Percentiles rank a stretch among this genome's conserved stretches.
Evolutionary conservation across 345 rosid species (phyloP).

Genomic region (Rhodomyrtus tomentosa): DNA sequence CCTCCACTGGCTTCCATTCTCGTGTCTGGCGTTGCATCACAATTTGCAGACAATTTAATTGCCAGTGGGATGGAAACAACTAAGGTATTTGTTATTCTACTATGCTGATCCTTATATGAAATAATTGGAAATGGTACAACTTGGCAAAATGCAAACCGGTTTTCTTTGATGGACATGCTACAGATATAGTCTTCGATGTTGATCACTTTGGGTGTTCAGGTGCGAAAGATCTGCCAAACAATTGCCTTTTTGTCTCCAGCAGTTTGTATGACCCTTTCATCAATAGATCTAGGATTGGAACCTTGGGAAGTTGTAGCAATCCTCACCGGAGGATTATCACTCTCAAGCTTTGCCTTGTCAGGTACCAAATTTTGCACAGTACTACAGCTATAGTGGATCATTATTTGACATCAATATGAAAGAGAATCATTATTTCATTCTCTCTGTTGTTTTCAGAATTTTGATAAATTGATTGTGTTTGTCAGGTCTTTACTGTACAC

Average conservation of each 20-base stretch:
- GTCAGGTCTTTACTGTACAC: constrained; percentile 81
- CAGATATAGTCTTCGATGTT: neutral
- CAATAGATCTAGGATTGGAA: constrained; percentile 76
- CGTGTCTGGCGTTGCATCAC: constrained; percentile 70
- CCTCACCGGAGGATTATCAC: constrained; percentile 76
- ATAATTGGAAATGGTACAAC: neutral
- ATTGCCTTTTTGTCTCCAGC: constrained; percentile 90
- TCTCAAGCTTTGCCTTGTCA: constrained; percentile 87
- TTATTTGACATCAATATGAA: neutral
- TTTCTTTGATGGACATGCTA: neutral
- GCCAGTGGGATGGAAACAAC: constrained; percentile 75
- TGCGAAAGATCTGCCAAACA: constrained; percentile 86
- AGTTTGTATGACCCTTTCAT: constrained; percentile 72
- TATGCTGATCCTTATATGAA: neutral
- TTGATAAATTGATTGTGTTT: neutral
- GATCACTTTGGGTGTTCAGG: constrained; percentile 22
- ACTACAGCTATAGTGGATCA: neutral
- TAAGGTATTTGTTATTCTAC: constrained; percentile 28
- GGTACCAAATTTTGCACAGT: constrained; percentile 23
- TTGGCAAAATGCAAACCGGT: neutral
- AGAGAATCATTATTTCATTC: neutral
- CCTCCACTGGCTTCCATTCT: constrained; percentile 88
- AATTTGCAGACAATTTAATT: constrained; percentile 75
- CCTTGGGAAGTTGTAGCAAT: constrained; percentile 94
- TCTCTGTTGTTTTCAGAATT: neutral